These are phyloP conservation scores for Debaryomycetaceae sp. DNA, from an alignment of 1,139 yeast species.

Conservation along the genomic window DNA sequence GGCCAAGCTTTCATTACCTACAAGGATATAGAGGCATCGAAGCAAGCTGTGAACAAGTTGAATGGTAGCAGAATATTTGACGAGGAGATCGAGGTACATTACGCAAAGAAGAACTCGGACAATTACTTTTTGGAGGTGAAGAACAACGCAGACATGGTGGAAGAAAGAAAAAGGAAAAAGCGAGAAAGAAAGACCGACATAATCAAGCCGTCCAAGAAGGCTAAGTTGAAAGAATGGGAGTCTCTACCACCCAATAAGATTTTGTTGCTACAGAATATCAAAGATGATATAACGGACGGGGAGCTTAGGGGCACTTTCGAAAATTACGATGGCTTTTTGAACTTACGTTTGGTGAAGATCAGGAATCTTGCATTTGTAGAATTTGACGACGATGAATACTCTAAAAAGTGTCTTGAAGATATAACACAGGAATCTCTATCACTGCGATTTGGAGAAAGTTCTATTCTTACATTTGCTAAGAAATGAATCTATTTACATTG, in stretches of 20 bases:
- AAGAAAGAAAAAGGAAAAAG: constrained; percentile 12
- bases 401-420: constrained; percentile 22
- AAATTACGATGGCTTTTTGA: constrained; percentile 55
- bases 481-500: constrained; percentile 14
- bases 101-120: constrained; percentile 51
- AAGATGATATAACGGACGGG: constrained; percentile 28
- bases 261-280: constrained; percentile 62
- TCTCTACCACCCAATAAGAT: constrained; percentile 65
- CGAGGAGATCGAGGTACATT: constrained; percentile 46
- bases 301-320: constrained; percentile 45
- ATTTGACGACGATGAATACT: constrained; percentile 48
- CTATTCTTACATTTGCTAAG: constrained; percentile 33
- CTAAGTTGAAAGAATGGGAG: constrained; percentile 24
- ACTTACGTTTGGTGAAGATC: constrained; percentile 62
- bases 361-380: constrained; percentile 80
- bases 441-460: constrained; percentile 20
- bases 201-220: constrained; percentile 12
- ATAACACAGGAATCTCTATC: constrained; percentile 8
- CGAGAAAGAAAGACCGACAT: constrained; percentile 6
- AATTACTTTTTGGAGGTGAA: constrained; percentile 10
- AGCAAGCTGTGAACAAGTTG: constrained; percentile 43
- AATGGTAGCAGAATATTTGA: constrained; percentile 49
- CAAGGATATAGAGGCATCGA: constrained; percentile 40
- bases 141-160: constrained; percentile 14
- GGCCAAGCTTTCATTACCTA: constrained; percentile 90